Base-by-base conservation (phyloP, 371 early-diverging fungal genomes). In the Entomophthora muscae region DNA sequence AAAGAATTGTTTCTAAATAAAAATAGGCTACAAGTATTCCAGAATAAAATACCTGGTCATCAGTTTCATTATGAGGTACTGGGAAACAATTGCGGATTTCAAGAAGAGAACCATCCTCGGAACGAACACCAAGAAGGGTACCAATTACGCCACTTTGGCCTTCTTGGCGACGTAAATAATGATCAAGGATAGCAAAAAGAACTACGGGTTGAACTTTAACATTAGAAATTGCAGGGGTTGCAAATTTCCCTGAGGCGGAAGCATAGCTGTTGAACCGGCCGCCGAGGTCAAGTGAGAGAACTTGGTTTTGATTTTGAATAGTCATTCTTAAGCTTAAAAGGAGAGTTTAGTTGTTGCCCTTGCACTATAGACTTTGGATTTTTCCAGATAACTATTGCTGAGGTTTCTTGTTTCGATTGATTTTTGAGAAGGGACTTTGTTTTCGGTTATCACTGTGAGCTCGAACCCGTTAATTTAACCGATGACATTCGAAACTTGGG, bases 51-150 rank as follows among this genome's bases (percentile, higher is more conserved):
- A 76, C 77, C 74, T 78, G 78, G 61, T 81, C 78, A 54, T 78
- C 74, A 57, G 83, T 78, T 67, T 83, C 83, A 53, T 76, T 82
- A 66, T 85, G 83, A 54, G 88, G 85, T 64, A 93, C 79, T 29
- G 92, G 83, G 72, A 91, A 91, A 72, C 90, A 81, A 76, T 85
- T 88, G 68, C 86, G 75, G 72, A 94, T 83, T 75, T 93, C 91
- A 24, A 93, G 84, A 68, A 88, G 83, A 52, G 79, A 75, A 57
- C 89, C 90, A 72, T 91, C 92, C 64, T 85, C 87, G 69, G 84
- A 83, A 63, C 90, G 82, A 63, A 79, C 80, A 70, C 91, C 85
- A 33, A 95, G 75, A 26, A 95, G 78, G 22, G 91, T 91, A 64
- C 96, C 96, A 64, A 94, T 83, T 24, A 91, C 93, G 63, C 86